Percentiles rank a stretch among this genome's conserved stretches.
phyloP scores from a whole-genome alignment of 768 basidiomycete genomes.

The Tulasnella sp. region DNA sequence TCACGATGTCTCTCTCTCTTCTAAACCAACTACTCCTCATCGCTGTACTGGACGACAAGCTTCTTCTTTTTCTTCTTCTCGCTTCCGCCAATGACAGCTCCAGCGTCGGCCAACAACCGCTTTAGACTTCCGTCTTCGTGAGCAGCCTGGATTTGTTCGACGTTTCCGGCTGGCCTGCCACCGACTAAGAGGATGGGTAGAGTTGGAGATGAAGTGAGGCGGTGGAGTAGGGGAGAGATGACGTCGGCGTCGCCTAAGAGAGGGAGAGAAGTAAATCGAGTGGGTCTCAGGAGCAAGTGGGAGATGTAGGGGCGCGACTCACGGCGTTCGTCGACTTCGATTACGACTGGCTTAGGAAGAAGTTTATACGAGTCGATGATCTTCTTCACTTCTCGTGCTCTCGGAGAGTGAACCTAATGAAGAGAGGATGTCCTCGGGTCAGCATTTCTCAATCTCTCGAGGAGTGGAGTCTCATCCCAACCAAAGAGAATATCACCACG shows the following conservation, averaged over 20 bases:
- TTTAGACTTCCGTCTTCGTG: conserved; percentile 52
- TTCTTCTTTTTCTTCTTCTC: conserved; percentile 55
- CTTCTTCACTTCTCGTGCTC: conserved; percentile 46
- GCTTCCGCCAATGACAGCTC: conserved; percentile 53
- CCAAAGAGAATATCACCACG: no score
- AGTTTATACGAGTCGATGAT: conserved; percentile 56
- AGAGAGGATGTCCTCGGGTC: background rate
- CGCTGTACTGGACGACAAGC: conserved; percentile 33
- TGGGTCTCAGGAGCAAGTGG: background rate
- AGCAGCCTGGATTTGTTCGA: conserved; percentile 53
- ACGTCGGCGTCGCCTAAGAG: conserved; percentile 57
- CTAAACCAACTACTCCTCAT: background rate
- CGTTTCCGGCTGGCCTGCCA: conserved; percentile 54
- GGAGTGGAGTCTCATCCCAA: no score
- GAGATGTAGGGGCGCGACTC: conserved; percentile 28
- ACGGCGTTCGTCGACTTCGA: conserved; percentile 67
- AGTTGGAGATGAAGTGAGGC: conserved; percentile 53
- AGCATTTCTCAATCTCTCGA: no score
- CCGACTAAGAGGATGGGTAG: conserved; percentile 68
- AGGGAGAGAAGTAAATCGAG: background rate
- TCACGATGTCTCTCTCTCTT: background rate
- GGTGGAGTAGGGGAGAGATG: conserved; percentile 56
- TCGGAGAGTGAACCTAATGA: conserved; percentile 17
- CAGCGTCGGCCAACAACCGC: conserved; percentile 51
- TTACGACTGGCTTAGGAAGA: conserved; percentile 58